A percentile compares a stretch with the other conserved stretches of the same genome.
These are phyloP conservation scores for Pythium rhizo-oryzae DNA, from an alignment of 352 stramenopile genomes.

Conservation along the genomic window DNA sequence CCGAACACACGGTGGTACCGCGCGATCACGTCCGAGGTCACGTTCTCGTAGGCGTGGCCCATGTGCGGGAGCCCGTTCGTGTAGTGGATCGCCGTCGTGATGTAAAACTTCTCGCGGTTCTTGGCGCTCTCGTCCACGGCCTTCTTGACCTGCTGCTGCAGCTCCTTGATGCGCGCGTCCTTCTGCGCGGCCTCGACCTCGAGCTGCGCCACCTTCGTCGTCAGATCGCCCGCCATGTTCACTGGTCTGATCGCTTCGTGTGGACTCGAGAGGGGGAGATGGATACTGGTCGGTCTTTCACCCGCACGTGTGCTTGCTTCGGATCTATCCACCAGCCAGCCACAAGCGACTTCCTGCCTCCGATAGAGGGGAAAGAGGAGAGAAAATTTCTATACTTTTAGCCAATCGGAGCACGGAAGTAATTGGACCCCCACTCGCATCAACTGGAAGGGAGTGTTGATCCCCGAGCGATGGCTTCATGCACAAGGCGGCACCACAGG, in stretches of 20 bases:
- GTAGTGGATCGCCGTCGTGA: conserved; percentile 99
- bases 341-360: conserved; percentile 18
- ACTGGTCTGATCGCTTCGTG: not conserved
- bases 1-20: conserved; percentile 94
- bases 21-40: conserved; percentile 96
- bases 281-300: not conserved
- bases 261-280: not conserved
- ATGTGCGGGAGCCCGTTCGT: conserved; percentile 98
- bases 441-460: not conserved
- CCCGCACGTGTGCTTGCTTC: not conserved
- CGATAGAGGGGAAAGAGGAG: not conserved
- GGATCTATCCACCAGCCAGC: conserved; percentile 1
- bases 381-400: not conserved
- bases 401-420: not conserved
- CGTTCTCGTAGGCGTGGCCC: conserved; percentile 98
- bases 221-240: conserved; percentile 33
- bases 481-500: not conserved
- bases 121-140: conserved; percentile 42
- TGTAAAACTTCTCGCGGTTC: conserved; percentile 91
- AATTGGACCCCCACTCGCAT: not conserved
- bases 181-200: conserved; percentile 52
- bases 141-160: conserved; percentile 63
- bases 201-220: conserved; percentile 39
- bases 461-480: not conserved
- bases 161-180: conserved; percentile 53